A percentile compares a stretch with the other conserved stretches of the same genome.
These are phyloP conservation scores for Calonectria pauciramosa DNA, from an alignment of 2,329 filamentous ascomycete genomes.

Conservation along the genomic window DNA sequence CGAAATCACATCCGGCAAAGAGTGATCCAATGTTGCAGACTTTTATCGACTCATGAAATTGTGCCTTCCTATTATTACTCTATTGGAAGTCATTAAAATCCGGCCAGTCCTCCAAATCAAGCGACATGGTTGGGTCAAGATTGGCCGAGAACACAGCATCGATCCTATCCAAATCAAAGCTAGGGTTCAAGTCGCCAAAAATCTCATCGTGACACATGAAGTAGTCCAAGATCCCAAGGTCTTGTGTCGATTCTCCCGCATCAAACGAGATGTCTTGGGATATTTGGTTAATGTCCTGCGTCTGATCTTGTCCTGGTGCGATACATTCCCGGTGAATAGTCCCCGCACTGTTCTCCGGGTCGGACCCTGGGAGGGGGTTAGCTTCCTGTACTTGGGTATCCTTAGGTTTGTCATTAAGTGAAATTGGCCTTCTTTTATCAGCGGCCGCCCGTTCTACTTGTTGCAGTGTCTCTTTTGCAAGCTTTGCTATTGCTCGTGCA, in stretches of 20 bases:
- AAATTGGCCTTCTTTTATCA: neutral
- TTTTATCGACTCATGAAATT: neutral
- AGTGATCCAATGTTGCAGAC: neutral
- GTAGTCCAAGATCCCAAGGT: neutral
- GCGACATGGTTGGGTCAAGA: constrained; percentile 4
- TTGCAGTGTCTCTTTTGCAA: constrained; percentile 11
- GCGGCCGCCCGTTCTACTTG: constrained; percentile 2
- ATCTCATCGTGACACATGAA: neutral
- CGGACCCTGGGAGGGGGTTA: neutral
- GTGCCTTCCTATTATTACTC: neutral
- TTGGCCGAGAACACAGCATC: constrained; percentile 16
- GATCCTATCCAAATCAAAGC: constrained; percentile 10
- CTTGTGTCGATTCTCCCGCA: neutral
- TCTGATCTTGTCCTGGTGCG: too few relatives aligned
- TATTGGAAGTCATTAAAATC: neutral
- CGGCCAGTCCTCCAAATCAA: constrained; percentile 3
- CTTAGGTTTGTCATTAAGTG: neutral
- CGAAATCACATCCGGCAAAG: neutral
- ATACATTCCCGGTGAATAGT: neutral
- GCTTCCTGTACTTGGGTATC: neutral
- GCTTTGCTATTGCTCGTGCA: constrained; percentile 5
- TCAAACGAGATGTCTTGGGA: neutral
- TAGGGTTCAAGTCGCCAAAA: neutral
- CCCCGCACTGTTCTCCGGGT: neutral
- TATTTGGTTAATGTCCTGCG: neutral